Evolutionary conservation across 306 rosid species (phyloP), one percentile per base, ranked within the genome.

Genomic region (Vicia faba): DNA sequence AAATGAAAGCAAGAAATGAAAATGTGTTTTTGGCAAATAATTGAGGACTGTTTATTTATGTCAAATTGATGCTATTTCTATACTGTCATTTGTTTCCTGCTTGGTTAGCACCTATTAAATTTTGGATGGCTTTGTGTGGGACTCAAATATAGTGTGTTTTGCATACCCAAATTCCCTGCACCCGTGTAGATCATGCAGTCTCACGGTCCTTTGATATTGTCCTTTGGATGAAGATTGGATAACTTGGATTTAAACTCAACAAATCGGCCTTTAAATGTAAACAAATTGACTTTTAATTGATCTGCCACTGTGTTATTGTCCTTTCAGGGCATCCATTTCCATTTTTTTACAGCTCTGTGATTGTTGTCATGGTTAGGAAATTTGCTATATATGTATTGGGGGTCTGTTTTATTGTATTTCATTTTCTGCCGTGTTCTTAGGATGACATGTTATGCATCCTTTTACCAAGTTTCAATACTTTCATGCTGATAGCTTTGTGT

Each of bases 281-380:
- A 6, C 38, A 25, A 25, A 13, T 5, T 54, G 60, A 10, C 28
- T 54, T 16, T 54, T 54, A 25, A 25, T 54, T 15, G 16, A 13
- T 26, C 60, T 5, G 4, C 35, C 23, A 25, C 35, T 11, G 60
- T 8, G 8, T 23, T 23, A 26, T 12, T 13, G 2, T 11, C 11
- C 25, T 25, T 54, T 54, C 61, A 25, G 61, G 36, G 61, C 8
- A 54, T 54, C 36, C 18, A 25, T 54, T 54, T 11, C 60, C 36
- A 25, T 26, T 55, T 20, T 55, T 23, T 51, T 23, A 2, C 15
- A 29, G 41, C 12, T 56, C 3, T 57, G 41, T 57, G 25, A 35
- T 31, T 14, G 25, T 7, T 57, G 45, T 16, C 64, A 35, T 16
- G 45, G 28, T 35, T 57, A 16, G 64, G 12, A 58, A 33, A 31